Conservation (phyloP, 2,329 filamentous ascomycete species). For the Trichocomaceae sp. region DNA sequence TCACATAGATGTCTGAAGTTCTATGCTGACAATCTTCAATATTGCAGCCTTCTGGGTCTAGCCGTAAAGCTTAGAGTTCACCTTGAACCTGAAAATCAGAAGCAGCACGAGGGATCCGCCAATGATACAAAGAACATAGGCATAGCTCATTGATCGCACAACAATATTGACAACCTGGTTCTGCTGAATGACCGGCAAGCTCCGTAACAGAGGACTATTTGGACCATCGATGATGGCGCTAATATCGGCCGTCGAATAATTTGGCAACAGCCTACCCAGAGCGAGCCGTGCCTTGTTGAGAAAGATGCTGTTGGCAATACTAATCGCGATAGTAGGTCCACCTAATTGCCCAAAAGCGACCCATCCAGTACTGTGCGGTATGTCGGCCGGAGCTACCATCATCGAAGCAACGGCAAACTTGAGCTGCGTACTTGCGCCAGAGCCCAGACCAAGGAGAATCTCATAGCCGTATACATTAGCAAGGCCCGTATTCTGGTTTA, state of each 20-base stretch:
- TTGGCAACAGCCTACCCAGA: not conserved
- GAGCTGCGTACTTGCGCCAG: slow-evolving; percentile 16
- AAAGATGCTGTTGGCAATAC: not conserved
- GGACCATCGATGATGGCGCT: not conserved
- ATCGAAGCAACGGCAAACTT: slow-evolving; percentile 18
- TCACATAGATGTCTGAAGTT: too few species aligned
- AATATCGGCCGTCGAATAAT: not conserved
- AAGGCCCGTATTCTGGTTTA: slow-evolving; percentile 14
- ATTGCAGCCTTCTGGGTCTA: not conserved
- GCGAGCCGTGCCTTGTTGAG: not conserved
- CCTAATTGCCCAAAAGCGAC: not conserved
- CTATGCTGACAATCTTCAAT: too few species aligned
- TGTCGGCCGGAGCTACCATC: slow-evolving; percentile 6
- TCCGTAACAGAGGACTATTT: not conserved
- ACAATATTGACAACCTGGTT: not conserved
- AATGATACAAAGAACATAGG: not conserved
- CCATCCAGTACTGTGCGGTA: not conserved
- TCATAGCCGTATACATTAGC: slow-evolving; percentile 22
- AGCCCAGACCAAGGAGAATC: slow-evolving; percentile 20
- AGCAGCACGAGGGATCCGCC: not conserved
- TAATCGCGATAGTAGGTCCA: not conserved
- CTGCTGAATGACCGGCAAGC: not conserved
- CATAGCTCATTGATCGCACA: not conserved
- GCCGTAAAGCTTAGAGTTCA: not conserved
- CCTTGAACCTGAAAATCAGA: not conserved